Evolutionary conservation across 495 filamentous ascomycete species (phyloP).

Genomic region (Aspergillus diversus): DNA sequence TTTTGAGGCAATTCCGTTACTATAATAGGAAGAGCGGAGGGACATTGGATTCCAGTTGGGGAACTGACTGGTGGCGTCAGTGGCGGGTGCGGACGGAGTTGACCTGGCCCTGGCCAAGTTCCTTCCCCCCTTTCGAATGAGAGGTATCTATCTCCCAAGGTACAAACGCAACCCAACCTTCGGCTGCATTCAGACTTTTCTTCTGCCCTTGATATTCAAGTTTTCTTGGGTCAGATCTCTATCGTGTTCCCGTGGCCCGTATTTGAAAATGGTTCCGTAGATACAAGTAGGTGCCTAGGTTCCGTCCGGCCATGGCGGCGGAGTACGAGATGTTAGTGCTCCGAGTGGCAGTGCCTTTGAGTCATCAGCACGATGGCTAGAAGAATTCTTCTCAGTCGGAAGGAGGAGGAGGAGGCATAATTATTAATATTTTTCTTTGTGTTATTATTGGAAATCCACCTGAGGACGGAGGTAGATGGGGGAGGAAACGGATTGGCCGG

Average conservation of each 20-base stretch:
- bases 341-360: slow-evolving; percentile 16
- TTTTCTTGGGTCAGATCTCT: not conserved
- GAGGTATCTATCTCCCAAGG: slow-evolving; percentile 6
- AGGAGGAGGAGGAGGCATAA: not conserved
- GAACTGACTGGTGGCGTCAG: slow-evolving; percentile 33
- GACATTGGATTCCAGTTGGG: slow-evolving; percentile 8
- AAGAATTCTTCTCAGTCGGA: slow-evolving; percentile 8
- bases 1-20: not conserved
- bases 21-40: slow-evolving; percentile 6
- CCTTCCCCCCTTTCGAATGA: not conserved
- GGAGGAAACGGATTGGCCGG: slow-evolving; percentile 17
- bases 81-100: slow-evolving; percentile 31
- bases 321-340: not conserved
- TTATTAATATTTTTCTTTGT: slow-evolving; percentile 14
- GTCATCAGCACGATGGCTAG: slow-evolving; percentile 12
- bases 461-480: not conserved
- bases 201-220: not conserved
- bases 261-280: not conserved
- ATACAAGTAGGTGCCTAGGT: not conserved
- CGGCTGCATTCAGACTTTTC: slow-evolving; percentile 2
- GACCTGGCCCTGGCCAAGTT: not conserved
- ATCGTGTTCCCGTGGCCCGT: not conserved
- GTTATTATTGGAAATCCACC: slow-evolving; percentile 5
- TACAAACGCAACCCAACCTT: slow-evolving; percentile 10
- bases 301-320: no score